Evolutionary conservation across 1,284 basidiomycete species (phyloP).

Genomic region (Porphyrellus sp.): DNA sequence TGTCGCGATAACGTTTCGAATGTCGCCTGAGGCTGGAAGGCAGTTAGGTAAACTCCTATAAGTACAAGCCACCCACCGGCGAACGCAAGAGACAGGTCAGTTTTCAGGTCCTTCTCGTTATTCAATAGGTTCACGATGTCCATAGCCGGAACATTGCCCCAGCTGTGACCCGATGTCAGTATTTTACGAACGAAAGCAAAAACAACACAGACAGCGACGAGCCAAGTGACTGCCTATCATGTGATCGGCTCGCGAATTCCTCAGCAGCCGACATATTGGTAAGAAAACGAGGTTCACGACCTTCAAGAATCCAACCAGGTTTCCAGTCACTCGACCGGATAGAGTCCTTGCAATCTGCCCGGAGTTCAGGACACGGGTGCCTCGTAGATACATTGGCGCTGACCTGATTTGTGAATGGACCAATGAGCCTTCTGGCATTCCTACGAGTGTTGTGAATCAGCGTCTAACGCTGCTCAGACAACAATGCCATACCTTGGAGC

Average conservation of each 20-base stretch:
- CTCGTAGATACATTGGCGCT: neutral
- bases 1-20: slow-evolving; percentile 26
- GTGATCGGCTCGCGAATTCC: slow-evolving; percentile 10
- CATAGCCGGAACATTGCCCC: slow-evolving; percentile 30
- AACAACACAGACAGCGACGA: slow-evolving; percentile 21
- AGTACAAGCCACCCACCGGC: slow-evolving; percentile 25
- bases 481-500: slow-evolving; percentile 33
- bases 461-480: neutral
- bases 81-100: slow-evolving; percentile 36
- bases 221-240: slow-evolving; percentile 19
- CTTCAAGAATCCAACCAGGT: slow-evolving; percentile 25
- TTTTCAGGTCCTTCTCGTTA: slow-evolving; percentile 34
- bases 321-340: slow-evolving; percentile 24
- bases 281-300: slow-evolving; percentile 25
- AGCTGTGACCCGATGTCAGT: slow-evolving; percentile 12
- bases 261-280: slow-evolving; percentile 5
- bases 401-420: slow-evolving; percentile 26
- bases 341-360: slow-evolving; percentile 27
- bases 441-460: slow-evolving; percentile 4
- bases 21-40: slow-evolving; percentile 26
- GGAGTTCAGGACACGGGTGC: neutral
- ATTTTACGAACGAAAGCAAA: neutral
- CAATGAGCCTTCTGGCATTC: slow-evolving; percentile 30
- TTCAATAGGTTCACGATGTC: slow-evolving; percentile 43
- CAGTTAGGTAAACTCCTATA: slow-evolving; percentile 5